Evolutionary conservation across 805 yeast genomes (phyloP).

Genomic region (Debaryomyces maramus): DNA sequence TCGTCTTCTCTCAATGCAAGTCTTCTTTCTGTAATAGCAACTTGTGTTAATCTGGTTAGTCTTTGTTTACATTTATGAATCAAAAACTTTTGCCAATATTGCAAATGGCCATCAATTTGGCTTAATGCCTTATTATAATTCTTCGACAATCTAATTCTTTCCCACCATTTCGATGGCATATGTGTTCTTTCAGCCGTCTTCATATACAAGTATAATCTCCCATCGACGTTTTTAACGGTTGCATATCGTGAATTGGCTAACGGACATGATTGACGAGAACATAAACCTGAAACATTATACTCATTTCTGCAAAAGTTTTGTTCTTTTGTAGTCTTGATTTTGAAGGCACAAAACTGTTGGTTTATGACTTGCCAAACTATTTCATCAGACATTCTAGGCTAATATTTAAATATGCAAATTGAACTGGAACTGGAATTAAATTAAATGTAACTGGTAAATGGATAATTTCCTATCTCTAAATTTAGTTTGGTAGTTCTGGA

Average conservation of each 20-base stretch:
- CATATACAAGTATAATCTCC: conserved; percentile 82
- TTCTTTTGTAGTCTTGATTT: conserved; percentile 81
- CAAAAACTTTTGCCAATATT: conserved; percentile 91
- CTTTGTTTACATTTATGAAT: conserved; percentile 95
- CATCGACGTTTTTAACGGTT: conserved; percentile 78
- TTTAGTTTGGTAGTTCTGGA: no score
- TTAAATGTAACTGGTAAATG: no score
- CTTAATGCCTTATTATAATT: conserved; percentile 84
- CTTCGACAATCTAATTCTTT: conserved; percentile 84
- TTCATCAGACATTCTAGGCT: conserved; percentile 57
- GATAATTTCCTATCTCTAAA: no score
- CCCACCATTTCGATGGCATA: conserved; percentile 93
- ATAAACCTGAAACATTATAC: conserved; percentile 91
- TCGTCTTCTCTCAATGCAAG: conserved; percentile 88
- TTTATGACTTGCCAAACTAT: conserved; percentile 97
- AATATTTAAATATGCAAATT: background rate
- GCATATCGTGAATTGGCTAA: conserved; percentile 92
- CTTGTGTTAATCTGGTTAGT: conserved; percentile 90
- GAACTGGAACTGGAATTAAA: background rate
- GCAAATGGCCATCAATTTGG: conserved; percentile 83
- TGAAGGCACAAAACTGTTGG: conserved; percentile 93
- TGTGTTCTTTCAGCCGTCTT: conserved; percentile 98
- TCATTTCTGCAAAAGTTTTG: conserved; percentile 96
- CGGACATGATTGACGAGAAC: conserved; percentile 93
- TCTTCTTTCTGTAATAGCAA: conserved; percentile 92